These are phyloP conservation scores for Hura crepitans DNA, from an alignment of 441 rosid species.

Conservation along the genomic window DNA sequence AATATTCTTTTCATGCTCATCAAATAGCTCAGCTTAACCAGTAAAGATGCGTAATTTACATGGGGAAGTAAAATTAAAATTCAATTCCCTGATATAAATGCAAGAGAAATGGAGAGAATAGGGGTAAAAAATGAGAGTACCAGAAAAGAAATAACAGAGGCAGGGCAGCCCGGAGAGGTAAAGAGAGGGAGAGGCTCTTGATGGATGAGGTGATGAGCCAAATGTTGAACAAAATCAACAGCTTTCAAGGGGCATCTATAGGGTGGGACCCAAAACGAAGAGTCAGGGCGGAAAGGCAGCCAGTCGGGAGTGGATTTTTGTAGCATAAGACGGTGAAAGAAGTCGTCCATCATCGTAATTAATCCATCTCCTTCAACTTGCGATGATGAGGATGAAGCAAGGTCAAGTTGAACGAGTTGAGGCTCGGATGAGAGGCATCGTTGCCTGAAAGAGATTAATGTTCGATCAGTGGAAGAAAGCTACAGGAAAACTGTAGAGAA, in stretches of 20 bases:
- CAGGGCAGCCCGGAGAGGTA: constrained; percentile 38
- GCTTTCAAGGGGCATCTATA: not conserved
- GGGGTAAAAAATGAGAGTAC: not conserved
- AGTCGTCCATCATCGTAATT: constrained; percentile 32
- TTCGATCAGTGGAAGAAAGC: constrained; percentile 3
- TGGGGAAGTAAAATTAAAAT: not conserved
- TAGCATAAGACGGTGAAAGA: constrained; percentile 38
- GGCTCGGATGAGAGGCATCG: constrained; percentile 16
- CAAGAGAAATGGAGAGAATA: not conserved
- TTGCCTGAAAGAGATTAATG: constrained; percentile 1
- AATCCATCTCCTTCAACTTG: constrained; percentile 3
- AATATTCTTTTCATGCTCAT: not conserved
- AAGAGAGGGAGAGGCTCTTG: constrained; percentile 32
- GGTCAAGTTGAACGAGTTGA: constrained; percentile 16
- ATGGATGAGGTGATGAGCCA: constrained; percentile 29
- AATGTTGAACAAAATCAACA: constrained; percentile 24
- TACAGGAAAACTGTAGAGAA: too few relatives aligned
- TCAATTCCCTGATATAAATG: not conserved
- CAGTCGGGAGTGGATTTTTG: constrained; percentile 49
- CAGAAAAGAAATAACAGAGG: constrained; percentile 28
- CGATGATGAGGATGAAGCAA: constrained; percentile 7
- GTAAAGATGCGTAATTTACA: too few relatives aligned
- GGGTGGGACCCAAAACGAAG: constrained; percentile 64
- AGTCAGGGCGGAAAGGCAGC: constrained; percentile 51
- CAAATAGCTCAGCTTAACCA: too few relatives aligned